Conservation (phyloP, 305 asterid species). For the Stenogyne calaminthoides region DNA sequence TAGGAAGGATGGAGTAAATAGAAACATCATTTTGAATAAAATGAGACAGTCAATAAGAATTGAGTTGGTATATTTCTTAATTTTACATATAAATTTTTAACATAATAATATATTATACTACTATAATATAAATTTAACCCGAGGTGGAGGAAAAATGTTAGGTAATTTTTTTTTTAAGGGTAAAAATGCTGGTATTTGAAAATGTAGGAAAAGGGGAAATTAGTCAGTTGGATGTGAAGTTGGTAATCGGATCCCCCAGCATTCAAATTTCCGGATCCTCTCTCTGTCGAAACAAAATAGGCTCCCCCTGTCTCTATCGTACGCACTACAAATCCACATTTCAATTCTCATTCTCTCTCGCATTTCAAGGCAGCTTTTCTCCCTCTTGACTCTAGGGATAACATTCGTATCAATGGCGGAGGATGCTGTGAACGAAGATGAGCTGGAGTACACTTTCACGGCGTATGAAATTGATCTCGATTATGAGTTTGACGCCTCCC, state of each 20-base stretch:
- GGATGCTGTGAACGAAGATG: slow-evolving; percentile 32
- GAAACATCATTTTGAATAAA: too few species aligned
- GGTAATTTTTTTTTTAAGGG: too few species aligned
- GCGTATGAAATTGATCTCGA: slow-evolving; percentile 84
- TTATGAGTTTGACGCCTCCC: slow-evolving; percentile 89
- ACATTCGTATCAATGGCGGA: slow-evolving; percentile 38
- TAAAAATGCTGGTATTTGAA: neutral
- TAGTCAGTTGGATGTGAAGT: slow-evolving; percentile 8
- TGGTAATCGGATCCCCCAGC: slow-evolving; percentile 30
- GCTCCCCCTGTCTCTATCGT: slow-evolving; percentile 43
- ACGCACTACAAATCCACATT: slow-evolving; percentile 37
- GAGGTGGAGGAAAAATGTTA: neutral
- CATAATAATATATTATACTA: too few species aligned
- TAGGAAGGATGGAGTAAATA: too few species aligned
- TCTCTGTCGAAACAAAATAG: slow-evolving; percentile 22
- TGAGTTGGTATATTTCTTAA: too few species aligned
- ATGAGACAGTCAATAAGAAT: too few species aligned
- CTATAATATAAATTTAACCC: too few species aligned
- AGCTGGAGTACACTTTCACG: slow-evolving; percentile 54
- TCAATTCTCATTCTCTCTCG: slow-evolving; percentile 46
- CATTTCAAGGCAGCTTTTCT: slow-evolving; percentile 31
- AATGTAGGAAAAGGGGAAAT: slow-evolving; percentile 6
- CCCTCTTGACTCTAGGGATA: neutral
- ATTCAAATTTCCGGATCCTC: slow-evolving; percentile 45
- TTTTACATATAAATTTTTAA: too few species aligned